Percentiles rank a stretch among this genome's conserved stretches.
phyloP scores from a whole-genome alignment of 202 grass and related monocot genomes.

The Saccharum hybrid region DNA sequence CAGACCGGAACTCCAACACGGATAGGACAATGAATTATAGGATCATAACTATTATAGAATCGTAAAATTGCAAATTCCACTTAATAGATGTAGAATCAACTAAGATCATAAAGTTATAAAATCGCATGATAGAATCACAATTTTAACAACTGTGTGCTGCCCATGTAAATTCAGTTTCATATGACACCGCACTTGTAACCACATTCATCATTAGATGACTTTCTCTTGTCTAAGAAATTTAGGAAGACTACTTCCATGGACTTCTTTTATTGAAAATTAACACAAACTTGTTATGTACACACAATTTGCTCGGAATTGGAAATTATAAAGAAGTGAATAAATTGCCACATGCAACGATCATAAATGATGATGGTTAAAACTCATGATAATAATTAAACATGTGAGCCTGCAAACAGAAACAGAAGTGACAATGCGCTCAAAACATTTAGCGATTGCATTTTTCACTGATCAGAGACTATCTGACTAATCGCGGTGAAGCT shows the following conservation, averaged over 20 bases:
- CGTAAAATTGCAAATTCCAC: neutral
- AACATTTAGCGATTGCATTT: constrained; percentile 9
- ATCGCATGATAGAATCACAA: neutral
- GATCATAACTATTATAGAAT: neutral
- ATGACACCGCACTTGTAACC: neutral
- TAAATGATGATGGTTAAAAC: neutral
- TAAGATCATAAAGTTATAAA: neutral
- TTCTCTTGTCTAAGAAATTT: neutral
- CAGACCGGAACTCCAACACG: neutral
- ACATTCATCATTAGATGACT: neutral
- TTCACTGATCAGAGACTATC: neutral
- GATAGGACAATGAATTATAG: neutral
- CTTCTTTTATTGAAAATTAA: neutral
- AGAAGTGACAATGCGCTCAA: neutral
- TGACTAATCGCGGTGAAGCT: neutral
- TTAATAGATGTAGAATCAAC: neutral
- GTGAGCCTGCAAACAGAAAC: neutral
- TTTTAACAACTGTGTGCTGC: neutral
- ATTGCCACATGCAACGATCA: neutral
- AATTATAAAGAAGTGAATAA: neutral
- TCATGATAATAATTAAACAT: neutral
- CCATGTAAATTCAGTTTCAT: neutral
- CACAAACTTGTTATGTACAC: neutral
- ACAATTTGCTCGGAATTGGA: neutral
- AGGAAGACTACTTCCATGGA: neutral